Base-by-base conservation (phyloP, 2,329 filamentous ascomycete genomes). In the Fusarium subtropicale region DNA sequence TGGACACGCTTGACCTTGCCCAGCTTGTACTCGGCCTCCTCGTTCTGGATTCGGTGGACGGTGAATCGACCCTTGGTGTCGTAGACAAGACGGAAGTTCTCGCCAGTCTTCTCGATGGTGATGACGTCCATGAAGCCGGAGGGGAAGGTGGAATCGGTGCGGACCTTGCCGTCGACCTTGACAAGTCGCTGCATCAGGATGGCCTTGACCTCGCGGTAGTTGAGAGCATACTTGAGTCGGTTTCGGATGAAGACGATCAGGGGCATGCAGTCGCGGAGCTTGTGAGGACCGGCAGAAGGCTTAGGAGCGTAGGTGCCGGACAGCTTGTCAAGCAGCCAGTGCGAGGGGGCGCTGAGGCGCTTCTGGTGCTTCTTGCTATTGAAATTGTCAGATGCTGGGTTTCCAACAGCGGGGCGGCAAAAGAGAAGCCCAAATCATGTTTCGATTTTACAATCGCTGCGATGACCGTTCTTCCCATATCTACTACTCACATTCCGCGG, bases 51-150 rank as follows among this genome's bases (percentile, higher is more conserved):
- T 82, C 96, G 93, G 93, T 99, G 96, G 83, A 99, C 94, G 83
- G 96, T 97, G 93, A 98, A 99, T 83, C 96, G 95, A 79, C 96
- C 96, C 92, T 99, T 99, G 91, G 95, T 99, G 85, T 99, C 96
- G 91, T 98, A 99, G 90, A 99, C 88, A 78, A 99, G 93, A 78
- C 96, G 95, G 93, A 99, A 99, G 92, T 97, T 92, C 91, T 99
- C 96, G 91, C 94, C 94, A 67, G 96, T 99, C 93, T 99, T 99
- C 86, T 99, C 96, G 83, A 99, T 97, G 80, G 88, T 88, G 88
- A 99, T 97, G 82, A 99, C 96, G 83, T 99, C 96, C 96, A 98
- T 98, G 91, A 97, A 97, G 80, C 96, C 96, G 76, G 96, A 88
- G 78, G 96, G 96, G 91, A 92, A 99, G 86, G 94, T 99, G 79